Base-by-base conservation (phyloP, 345 rosid genomes). In the Rhodamnia rubescens region DNA sequence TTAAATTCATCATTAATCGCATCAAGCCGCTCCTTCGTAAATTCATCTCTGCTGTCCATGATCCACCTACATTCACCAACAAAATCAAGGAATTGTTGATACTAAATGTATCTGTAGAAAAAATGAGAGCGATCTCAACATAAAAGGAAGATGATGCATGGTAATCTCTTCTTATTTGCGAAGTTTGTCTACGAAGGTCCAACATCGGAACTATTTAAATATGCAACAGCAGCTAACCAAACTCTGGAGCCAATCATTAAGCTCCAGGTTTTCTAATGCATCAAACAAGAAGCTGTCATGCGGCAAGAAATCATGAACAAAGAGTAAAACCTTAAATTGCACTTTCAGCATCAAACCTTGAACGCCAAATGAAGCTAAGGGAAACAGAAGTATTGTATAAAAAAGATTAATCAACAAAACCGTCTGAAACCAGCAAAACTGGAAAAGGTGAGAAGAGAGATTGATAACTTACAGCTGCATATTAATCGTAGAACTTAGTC, bases 11-110 rank as follows among this genome's bases (percentile, higher is more conserved):
- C 96, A 40, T 96, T 88, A 75, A 97, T 90, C 20, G 99, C 98
- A n/a, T 93, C 96, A 13, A 94, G 90, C 47, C 99, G 90, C 89
- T 97, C 99, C 85, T 92, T 89, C 7, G 98, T 96, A 85, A 88
- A 96, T 90, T 94, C 99, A 90, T 97, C 99, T 75, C 99, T 93
- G 92, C 99, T 97, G 87, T 96, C 99, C 10, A 92, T 93, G 84
- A 97, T 96, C 99, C 99, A 97, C 93, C 99, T 97, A 91, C 90
- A 92, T 61, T 42, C 85, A 44, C 81, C 84, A 88, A 14, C 42
- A 52, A 44, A 53, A 85, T 42, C 75, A 53, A 69, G 47, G 47
- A 69, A 69, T 9, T 36, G 26, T 69, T 20, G 20, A 42, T 36
- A 69, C 44, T 82, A 69, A 49, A 52, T 32, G 59, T 53, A 11